Base-by-base conservation (phyloP, 192 early-diverging fungal genomes). In the Gigaspora rosea region DNA sequence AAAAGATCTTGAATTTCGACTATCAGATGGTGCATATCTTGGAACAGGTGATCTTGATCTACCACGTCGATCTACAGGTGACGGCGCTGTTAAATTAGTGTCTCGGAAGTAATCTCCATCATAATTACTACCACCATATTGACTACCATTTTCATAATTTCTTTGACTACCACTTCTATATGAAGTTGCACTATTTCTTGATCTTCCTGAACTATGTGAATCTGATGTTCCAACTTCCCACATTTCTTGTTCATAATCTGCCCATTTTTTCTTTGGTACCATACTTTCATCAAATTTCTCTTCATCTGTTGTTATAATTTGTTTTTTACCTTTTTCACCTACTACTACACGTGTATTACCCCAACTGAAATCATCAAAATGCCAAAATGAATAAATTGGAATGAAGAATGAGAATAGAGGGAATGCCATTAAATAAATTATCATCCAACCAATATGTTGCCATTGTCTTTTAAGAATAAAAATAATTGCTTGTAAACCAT, bases 341-440 rank as follows among this genome's bases (percentile, higher is more conserved):
- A 92, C 87, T 0, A 94, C 92, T 22, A 92, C 88, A 81, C 93
- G 92, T 33, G 97, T 98, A 81, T 97, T 96, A 79, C 97, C 97
- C 97, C 97, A 98, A 4, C 94, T 94, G 80, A 98, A 98, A 79
- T 98, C 96, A 78, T 98, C 96, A 89, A 97, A 95, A 85, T 98
- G 95, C 96, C 95, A 97, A 90, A 98, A 97, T 1, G 96, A 88
- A 78, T 98, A 98, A 54, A 98, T 78, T 0, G 97, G 97, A 58
- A 98, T 90, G 80, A 94, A 92, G 77, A 95, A 94, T 15, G 92
- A 93, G 79, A 94, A 98, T n/a, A 98, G 80, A 10, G 97, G 96
- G 58, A 95, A 93, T 8, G 93, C 94, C 2, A 97, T 80, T 16
- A 98, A 86, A 81, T 98, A 98, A 59, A 94, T 91, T 50, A 91